Base-by-base conservation (phyloP, 2,329 filamentous ascomycete species). In the Kalmusia sp. region DNA sequence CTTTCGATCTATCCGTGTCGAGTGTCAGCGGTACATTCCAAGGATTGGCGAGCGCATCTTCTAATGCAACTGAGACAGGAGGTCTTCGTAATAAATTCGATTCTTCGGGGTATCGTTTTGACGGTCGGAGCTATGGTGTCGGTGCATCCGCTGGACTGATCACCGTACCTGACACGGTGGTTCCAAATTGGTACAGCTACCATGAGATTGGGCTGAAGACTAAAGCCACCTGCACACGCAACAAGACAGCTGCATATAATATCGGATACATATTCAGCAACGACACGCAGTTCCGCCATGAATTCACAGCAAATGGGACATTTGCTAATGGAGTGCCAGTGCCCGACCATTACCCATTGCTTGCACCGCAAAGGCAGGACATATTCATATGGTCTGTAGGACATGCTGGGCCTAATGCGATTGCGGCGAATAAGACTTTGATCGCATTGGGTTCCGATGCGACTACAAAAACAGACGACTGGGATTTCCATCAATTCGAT, bases 101-200 rank as follows among this genome's bases (percentile, higher is more conserved):
- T 21, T 27, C 39, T 14, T 40, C 51, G 8, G 45, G 51, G 7
- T 54, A 49, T 34, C 30, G 28, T 25, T 54, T 38, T 22, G 14
- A 43, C 12, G 28, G 39, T 12, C 38, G 51, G 28, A 54, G 51
- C 33, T 49, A 54, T 27, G 51, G 51, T 12, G 44, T 31, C 12
- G 51, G 51, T 21, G 44, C 33, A 15, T 35, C 44, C 15, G 44
- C 45, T 14, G 51, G 51, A 17, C 21, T 49, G 3, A 40, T 49
- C 19, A 12, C 19, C 2, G 45, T 54, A 14, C 38, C 51, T 7
- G 35, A 44, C 11, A 24, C 41, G 7, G 17, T 8, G 11, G 19
- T 9, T n/a, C 52, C 52, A 9, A 14, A 31, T 6, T 50, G 43
- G 34, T 49, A 50, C 40, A 15, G 34, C 7, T 54, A 38, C 40